Evolutionary conservation across 345 rosid species (phyloP).

Genomic region (Salix exigua): DNA sequence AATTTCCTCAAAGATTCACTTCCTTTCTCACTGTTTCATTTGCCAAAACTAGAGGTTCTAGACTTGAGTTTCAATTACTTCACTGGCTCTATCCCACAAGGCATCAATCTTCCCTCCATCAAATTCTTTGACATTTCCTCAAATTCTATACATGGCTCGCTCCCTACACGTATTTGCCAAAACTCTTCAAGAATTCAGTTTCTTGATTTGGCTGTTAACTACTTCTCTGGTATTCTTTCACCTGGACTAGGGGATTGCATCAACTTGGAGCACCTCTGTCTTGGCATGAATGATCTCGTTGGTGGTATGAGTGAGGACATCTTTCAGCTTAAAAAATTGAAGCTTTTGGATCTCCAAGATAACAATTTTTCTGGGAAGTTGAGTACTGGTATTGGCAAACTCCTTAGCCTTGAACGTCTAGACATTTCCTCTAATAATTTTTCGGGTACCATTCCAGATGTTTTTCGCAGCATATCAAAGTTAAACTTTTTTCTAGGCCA

Average conservation of each 20-base stretch:
- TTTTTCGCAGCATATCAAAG: conserved; percentile 32
- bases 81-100: conserved; percentile 38
- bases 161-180: conserved; percentile 49
- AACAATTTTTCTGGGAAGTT: conserved; percentile 55
- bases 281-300: conserved; percentile 58
- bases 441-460: conserved; percentile 59
- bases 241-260: conserved; percentile 45
- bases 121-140: conserved; percentile 43
- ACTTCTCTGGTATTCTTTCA: conserved; percentile 47
- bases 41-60: conserved; percentile 39
- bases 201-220: conserved; percentile 47
- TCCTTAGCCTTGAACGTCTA: conserved; percentile 45
- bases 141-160: conserved; percentile 39
- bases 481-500: conserved; percentile 42
- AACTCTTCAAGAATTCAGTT: conserved; percentile 36
- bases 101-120: conserved; percentile 44
- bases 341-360: conserved; percentile 42
- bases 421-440: conserved; percentile 53
- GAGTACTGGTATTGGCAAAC: conserved; percentile 35
- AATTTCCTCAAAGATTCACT: conserved; percentile 45
- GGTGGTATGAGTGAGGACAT: conserved; percentile 49
- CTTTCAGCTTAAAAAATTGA: conserved; percentile 42
- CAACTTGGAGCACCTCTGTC: conserved; percentile 43
- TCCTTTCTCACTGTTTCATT: conserved; percentile 49
- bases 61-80: conserved; percentile 62